A percentile compares a stretch with the other conserved stretches of the same genome.
Conservation (phyloP, 2,329 filamentous ascomycete species). For the Exophiala bonariae region DNA sequence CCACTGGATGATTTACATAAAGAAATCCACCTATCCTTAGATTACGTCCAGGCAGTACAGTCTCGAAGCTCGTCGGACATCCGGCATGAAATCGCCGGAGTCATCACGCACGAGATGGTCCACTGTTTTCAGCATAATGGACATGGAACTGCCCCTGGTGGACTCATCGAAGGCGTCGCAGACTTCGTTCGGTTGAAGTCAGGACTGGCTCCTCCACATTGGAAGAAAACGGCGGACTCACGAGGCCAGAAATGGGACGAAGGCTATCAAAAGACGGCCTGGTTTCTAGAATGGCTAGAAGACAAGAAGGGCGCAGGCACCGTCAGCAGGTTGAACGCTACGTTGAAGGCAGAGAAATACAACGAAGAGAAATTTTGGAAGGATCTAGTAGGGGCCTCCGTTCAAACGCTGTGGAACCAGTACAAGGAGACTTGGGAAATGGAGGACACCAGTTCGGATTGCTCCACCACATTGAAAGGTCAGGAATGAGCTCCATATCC, state of each 20-base stretch:
- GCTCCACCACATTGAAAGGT: no score
- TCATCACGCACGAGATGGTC: conserved; percentile 88
- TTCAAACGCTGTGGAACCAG: conserved; percentile 71
- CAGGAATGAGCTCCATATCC: no score
- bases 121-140: conserved; percentile 89
- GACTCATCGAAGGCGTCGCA: conserved; percentile 85
- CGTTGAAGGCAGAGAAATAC: conserved; percentile 63
- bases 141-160: conserved; percentile 61
- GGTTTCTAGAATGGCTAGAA: conserved; percentile 87
- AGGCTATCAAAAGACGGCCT: conserved; percentile 88
- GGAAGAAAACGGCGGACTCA: conserved; percentile 60
- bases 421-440: conserved; percentile 60
- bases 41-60: conserved; percentile 59
- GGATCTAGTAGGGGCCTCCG: conserved; percentile 63
- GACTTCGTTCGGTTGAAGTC: conserved; percentile 85
- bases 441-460: no score
- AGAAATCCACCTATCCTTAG: conserved; percentile 83
- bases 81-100: conserved; percentile 69
- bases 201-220: conserved; percentile 76
- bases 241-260: conserved; percentile 70
- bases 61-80: conserved; percentile 18
- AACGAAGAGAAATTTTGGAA: conserved; percentile 67
- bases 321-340: conserved; percentile 65
- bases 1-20: conserved; percentile 85
- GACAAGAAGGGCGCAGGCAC: conserved; percentile 60